phyloP scores from a whole-genome alignment of 164 flowering plant genomes.

The Aristolochia californica region DNA sequence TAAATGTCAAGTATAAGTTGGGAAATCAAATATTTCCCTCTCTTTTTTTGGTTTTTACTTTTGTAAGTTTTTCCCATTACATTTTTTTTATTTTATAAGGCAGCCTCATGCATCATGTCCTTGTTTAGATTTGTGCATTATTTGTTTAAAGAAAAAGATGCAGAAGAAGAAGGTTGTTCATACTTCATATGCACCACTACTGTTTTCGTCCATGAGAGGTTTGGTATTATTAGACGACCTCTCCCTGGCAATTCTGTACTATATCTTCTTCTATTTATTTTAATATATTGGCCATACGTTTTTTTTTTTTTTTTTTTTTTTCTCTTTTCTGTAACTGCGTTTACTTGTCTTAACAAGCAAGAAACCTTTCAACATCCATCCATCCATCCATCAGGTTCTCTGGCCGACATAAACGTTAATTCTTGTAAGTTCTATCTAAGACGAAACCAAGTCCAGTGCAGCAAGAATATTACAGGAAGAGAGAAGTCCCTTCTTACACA shows the following conservation, averaged over 20 bases:
- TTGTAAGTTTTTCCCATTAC: conserved; percentile 1
- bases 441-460: no score
- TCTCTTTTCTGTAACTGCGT: no score
- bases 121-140: conserved; percentile 14
- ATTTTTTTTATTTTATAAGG: conserved; percentile 4
- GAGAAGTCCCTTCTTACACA: no score
- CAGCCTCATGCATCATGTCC: conserved; percentile 14
- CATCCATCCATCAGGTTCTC: no score
- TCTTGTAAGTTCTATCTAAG: no score
- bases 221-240: conserved; percentile 24
- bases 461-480: no score
- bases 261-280: conserved; percentile 6
- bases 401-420: no score
- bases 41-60: no score
- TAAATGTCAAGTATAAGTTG: conserved; percentile 19
- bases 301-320: conserved; percentile 7
- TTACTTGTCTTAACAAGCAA: no score
- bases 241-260: conserved; percentile 25
- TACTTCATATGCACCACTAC: conserved; percentile 17
- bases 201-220: conserved; percentile 16
- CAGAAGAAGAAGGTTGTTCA: conserved; percentile 28
- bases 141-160: conserved; percentile 19
- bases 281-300: conserved; percentile 1
- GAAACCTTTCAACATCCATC: no score
- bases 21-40: conserved; percentile 7